Evolutionary conservation across 805 yeast genomes (phyloP).

Genomic region (Scheffersomyces amazonensis): DNA sequence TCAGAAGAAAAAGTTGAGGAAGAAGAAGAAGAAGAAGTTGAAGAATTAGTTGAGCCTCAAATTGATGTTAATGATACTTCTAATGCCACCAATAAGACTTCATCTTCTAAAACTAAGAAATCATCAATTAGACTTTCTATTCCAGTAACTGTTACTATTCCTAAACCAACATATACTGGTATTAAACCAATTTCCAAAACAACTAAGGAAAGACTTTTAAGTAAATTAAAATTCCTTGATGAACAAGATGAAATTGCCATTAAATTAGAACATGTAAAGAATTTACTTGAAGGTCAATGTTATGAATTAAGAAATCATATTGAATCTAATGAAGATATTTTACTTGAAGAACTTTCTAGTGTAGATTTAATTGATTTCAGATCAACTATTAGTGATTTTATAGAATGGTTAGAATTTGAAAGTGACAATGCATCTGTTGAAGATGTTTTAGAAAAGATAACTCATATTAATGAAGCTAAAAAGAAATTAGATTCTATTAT

Average conservation of each 20-base stretch:
- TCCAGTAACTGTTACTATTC: slow-evolving; percentile 25
- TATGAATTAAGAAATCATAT: slow-evolving; percentile 64
- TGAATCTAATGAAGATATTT: slow-evolving; percentile 47
- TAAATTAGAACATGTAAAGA: slow-evolving; percentile 56
- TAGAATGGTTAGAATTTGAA: slow-evolving; percentile 81
- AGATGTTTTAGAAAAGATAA: slow-evolving; percentile 22
- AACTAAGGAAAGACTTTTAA: slow-evolving; percentile 42
- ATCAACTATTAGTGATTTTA: slow-evolving; percentile 39
- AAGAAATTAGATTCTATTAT: slow-evolving; percentile 30
- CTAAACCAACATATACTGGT: slow-evolving; percentile 47
- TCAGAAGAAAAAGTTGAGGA: slow-evolving; percentile 19
- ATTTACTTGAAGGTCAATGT: slow-evolving; percentile 68
- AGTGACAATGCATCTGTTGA: slow-evolving; percentile 47
- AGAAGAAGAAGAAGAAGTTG: slow-evolving; percentile 10
- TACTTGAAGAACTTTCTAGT: slow-evolving; percentile 37
- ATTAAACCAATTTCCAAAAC: slow-evolving; percentile 30
- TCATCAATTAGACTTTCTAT: slow-evolving; percentile 12
- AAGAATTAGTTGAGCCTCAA: slow-evolving; percentile 4
- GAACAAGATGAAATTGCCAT: slow-evolving; percentile 53
- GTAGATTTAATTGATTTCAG: slow-evolving; percentile 18
- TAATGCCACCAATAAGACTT: slow-evolving; percentile 10
- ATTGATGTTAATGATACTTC: too few relatives aligned
- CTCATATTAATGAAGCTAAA: slow-evolving; percentile 16
- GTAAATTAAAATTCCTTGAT: slow-evolving; percentile 52
- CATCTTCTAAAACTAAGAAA: slow-evolving; percentile 21